Conservation (phyloP, 2,329 filamentous ascomycete species). For the Metarhizium rileyi region DNA sequence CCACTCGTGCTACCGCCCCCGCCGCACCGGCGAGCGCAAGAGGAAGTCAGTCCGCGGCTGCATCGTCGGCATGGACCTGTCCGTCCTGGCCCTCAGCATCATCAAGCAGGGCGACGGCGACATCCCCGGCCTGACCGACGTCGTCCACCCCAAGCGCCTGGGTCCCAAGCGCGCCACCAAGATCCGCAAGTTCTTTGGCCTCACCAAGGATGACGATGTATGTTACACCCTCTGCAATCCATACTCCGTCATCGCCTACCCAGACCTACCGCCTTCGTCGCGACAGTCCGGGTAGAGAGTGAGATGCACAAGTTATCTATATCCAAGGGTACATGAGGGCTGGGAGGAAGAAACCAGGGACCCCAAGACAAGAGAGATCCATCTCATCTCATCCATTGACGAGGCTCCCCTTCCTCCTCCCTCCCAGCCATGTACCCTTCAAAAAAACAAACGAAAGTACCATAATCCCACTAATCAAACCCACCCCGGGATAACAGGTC, state of each 20-base stretch:
- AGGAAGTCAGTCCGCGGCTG: constrained; percentile 98
- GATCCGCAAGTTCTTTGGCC: constrained; percentile 99
- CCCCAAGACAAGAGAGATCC: no score
- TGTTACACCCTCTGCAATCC: constrained; percentile 51
- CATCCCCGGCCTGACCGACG: constrained; percentile 93
- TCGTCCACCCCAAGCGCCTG: constrained; percentile 97
- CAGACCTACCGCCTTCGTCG: constrained; percentile 35
- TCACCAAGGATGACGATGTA: constrained; percentile 99
- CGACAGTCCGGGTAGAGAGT: constrained; percentile 49
- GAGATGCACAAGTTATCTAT: constrained; percentile 31
- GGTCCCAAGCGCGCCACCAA: constrained; percentile 99
- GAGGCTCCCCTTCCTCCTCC: background rate
- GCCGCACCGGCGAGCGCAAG: constrained; percentile 98
- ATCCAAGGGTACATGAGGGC: background rate
- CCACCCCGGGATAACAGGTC: constrained; percentile 48
- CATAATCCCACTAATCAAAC: constrained; percentile 26
- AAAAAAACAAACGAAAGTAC: constrained; percentile 16
- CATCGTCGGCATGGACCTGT: constrained; percentile 93
- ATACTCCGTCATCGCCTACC: constrained; percentile 61
- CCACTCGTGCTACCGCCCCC: constrained; percentile 98
- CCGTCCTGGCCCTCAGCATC: constrained; percentile 86
- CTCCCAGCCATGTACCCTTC: background rate
- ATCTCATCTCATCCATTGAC: no score
- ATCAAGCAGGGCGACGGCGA: constrained; percentile 97
- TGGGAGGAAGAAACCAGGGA: background rate